Base-by-base conservation (phyloP, 2,329 filamentous ascomycete genomes). In the Penicillium psychrosexuale region DNA sequence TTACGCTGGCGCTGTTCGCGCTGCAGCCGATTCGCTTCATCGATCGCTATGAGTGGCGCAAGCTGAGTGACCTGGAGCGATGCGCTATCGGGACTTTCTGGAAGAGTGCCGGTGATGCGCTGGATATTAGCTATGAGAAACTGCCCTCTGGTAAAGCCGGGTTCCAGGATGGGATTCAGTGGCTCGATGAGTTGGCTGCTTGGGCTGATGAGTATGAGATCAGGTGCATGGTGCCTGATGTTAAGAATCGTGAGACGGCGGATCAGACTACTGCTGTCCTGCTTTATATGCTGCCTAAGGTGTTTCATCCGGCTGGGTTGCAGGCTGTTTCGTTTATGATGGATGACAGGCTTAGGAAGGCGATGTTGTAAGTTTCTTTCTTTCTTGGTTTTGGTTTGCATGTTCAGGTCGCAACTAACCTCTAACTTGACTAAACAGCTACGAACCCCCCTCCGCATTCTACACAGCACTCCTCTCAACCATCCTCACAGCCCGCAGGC, bases 81-180 rank as follows among this genome's bases (percentile, higher is more conserved):
- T 88, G 86, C 58, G 88, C 87, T 0, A 71, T 87, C 30, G 85
- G 82, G 15, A 84, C 83, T 0, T 84, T 88, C 64, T 91, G 87
- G 88, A 89, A 88, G 70, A 78, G 79, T 49, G 73, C 90, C 15
- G 88, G 88, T 13, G 85, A 90, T 62, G 82, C 83, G 49, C 87
- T 91, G 83, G 80, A 78, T 0, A 88, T 91, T 52, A 72, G 73
- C 3, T 82, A 76, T 45, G 70, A 72, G 2, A 66, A 58, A 1
- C 70, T 84, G n/a, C 76, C 76, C 0, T 78, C 75, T 1, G 63
- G 60, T 1, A 59, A 65, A 33, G 64, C 61, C 0, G 77, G 75
- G 0, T 82, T 78, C 61, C 65, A 68, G 5, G 79, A 82, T 60
- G 80, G 82, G 1, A 62, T 82, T 19, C 73, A 82, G 4, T 85